phyloP scores from a whole-genome alignment of 805 yeast genomes.

The Schwanniomyces pseudopolymorphus region DNA sequence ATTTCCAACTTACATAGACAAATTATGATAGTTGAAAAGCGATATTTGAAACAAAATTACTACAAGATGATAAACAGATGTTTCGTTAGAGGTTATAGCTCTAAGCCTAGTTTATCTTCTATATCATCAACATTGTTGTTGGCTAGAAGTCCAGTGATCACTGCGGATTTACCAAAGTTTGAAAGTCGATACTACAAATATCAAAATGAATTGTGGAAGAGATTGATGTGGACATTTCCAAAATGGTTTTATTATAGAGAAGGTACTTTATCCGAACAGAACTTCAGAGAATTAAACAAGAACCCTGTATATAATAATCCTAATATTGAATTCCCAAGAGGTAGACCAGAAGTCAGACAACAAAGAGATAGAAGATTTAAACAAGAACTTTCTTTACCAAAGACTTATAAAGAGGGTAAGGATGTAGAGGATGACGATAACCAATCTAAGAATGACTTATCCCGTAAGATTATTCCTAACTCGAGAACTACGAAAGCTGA shows the following conservation, averaged over 20 bases:
- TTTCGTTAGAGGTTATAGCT: slow-evolving; percentile 13
- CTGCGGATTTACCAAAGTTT: slow-evolving; percentile 70
- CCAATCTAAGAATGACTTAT: slow-evolving; percentile 39
- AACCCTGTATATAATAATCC: slow-evolving; percentile 73
- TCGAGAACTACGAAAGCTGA: slow-evolving; percentile 81
- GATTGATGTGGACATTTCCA: slow-evolving; percentile 98
- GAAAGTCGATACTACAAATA: slow-evolving; percentile 77
- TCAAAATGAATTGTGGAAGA: slow-evolving; percentile 80
- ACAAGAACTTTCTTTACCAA: slow-evolving; percentile 77
- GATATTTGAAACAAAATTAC: neutral
- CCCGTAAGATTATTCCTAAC: slow-evolving; percentile 67
- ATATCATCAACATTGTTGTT: slow-evolving; percentile 59
- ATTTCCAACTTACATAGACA: slow-evolving; percentile 9
- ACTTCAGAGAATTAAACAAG: slow-evolving; percentile 69
- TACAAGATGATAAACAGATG: slow-evolving; percentile 8
- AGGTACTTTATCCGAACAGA: slow-evolving; percentile 86
- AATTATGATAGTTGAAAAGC: neutral
- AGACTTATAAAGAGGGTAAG: slow-evolving; percentile 45
- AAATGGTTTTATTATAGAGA: slow-evolving; percentile 85
- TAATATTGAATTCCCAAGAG: slow-evolving; percentile 76
- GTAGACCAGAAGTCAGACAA: slow-evolving; percentile 82
- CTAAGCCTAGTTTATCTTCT: slow-evolving; percentile 6
- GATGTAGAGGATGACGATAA: slow-evolving; percentile 36
- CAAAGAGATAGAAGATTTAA: slow-evolving; percentile 85
- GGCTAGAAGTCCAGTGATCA: slow-evolving; percentile 81